Evolutionary conservation across 768 basidiomycete genomes (phyloP).

Genomic region (Gloeophyllum trabeum): DNA sequence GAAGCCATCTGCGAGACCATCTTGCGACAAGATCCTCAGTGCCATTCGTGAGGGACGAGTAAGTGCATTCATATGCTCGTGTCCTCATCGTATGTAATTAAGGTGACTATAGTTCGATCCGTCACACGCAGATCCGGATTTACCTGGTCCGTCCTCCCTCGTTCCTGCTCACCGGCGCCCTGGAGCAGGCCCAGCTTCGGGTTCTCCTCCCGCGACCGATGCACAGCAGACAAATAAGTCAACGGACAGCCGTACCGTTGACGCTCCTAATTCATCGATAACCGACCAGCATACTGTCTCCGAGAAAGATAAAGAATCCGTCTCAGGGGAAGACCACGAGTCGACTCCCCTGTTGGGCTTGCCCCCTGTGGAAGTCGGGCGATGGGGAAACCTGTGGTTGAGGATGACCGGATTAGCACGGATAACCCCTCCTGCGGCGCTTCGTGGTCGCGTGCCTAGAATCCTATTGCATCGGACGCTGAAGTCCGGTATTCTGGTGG

Average conservation of each 20-base stretch:
- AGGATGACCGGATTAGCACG: neutral
- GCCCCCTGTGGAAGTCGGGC: neutral
- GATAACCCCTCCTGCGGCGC: too few species aligned
- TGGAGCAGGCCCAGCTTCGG: neutral
- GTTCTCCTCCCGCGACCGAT: neutral
- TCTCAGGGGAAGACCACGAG: neutral
- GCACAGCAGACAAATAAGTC: neutral
- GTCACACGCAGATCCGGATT: constrained; percentile 1
- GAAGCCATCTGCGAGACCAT: constrained; percentile 48
- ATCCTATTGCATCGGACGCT: neutral
- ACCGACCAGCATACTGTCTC: too few species aligned
- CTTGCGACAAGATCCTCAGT: constrained; percentile 56
- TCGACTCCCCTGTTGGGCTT: neutral
- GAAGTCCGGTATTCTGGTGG: neutral
- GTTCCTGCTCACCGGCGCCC: neutral
- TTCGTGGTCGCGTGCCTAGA: too few species aligned
- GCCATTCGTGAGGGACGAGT: constrained; percentile 69
- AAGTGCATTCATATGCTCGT: constrained; percentile 14
- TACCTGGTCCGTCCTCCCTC: neutral
- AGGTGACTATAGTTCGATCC: constrained; percentile 19
- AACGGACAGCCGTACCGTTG: too few species aligned
- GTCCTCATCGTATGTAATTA: neutral
- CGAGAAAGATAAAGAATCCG: neutral
- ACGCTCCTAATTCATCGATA: too few species aligned
- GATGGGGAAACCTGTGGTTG: neutral